Conservation (phyloP, 2,329 filamentous ascomycete genomes). For the Apiospora hydei region DNA sequence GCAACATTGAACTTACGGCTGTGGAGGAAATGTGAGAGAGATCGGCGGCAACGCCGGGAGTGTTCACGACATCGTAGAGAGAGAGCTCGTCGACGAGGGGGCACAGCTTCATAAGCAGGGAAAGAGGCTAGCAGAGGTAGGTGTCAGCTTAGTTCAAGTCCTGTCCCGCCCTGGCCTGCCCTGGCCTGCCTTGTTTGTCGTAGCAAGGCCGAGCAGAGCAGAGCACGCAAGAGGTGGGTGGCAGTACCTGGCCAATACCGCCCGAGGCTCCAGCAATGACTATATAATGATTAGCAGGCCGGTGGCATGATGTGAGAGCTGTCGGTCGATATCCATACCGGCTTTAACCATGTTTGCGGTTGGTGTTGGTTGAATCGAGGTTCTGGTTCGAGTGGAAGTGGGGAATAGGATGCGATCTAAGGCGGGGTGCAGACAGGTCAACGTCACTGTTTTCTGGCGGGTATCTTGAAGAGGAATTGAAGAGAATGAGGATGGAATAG, state of each 20-base stretch:
- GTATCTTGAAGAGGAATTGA: conserved; percentile 4
- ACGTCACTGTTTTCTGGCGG: conserved; percentile 1
- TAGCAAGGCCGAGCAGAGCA: conserved; percentile 1
- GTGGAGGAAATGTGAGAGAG: conserved; percentile 95
- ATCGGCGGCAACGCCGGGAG: conserved; percentile 93
- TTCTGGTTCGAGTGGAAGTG: conserved; percentile 8
- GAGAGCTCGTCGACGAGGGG: conserved; percentile 90
- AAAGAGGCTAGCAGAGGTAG: conserved; percentile 75
- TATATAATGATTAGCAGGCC: conserved; percentile 39
- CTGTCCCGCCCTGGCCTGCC: background rate
- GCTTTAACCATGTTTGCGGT: conserved; percentile 64
- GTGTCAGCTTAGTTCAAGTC: background rate
- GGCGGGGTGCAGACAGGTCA: conserved; percentile 19
- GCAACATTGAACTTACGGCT: conserved; percentile 62
- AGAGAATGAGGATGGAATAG: conserved; percentile 10
- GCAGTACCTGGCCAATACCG: conserved; percentile 94
- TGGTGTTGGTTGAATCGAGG: conserved; percentile 26
- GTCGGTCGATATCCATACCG: conserved; percentile 49
- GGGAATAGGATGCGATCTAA: conserved; percentile 21
- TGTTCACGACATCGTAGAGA: conserved; percentile 99
- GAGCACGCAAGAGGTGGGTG: conserved; percentile 8
- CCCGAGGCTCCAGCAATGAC: conserved; percentile 95
- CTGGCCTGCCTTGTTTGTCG: background rate
- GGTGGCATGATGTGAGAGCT: background rate
- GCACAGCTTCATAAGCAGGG: conserved; percentile 91